Conservation (phyloP, 2,329 filamentous ascomycete species). For the Plectosphaerella sp. region DNA sequence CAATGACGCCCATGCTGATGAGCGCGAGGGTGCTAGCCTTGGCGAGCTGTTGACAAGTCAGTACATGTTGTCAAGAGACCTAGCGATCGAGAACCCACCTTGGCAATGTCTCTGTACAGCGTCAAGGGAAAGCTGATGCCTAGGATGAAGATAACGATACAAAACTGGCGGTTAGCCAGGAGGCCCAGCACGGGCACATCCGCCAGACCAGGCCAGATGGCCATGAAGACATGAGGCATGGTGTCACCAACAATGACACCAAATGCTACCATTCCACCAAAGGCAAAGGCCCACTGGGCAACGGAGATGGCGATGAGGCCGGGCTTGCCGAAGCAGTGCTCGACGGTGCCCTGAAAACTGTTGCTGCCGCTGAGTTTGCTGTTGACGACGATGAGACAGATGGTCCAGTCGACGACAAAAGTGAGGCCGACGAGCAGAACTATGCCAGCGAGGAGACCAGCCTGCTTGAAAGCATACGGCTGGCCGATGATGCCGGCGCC, state of each 20-base stretch:
- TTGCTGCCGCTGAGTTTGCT: slow-evolving; percentile 92
- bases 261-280: slow-evolving; percentile 98
- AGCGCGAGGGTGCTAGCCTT: slow-evolving; percentile 94
- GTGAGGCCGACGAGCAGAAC: slow-evolving; percentile 76
- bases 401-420: slow-evolving; percentile 91
- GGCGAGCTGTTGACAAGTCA: slow-evolving; percentile 58
- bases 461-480: slow-evolving; percentile 93
- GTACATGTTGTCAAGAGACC: not conserved
- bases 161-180: slow-evolving; percentile 73
- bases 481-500: slow-evolving; percentile 74
- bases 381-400: slow-evolving; percentile 94
- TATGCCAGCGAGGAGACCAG: slow-evolving; percentile 77
- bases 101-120: slow-evolving; percentile 93
- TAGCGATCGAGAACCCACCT: slow-evolving; percentile 49
- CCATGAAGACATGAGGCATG: slow-evolving; percentile 83
- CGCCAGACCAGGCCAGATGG: slow-evolving; percentile 72
- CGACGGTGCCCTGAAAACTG: slow-evolving; percentile 92
- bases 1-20: slow-evolving; percentile 87
- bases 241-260: slow-evolving; percentile 96
- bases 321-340: slow-evolving; percentile 86
- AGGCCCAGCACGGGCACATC: slow-evolving; percentile 75
- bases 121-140: slow-evolving; percentile 87
- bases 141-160: slow-evolving; percentile 84
- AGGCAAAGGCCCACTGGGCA: slow-evolving; percentile 97
- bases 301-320: slow-evolving; percentile 84